Percentiles rank a stretch among this genome's conserved stretches.
These are phyloP conservation scores for Pseudopediastrum boryanum DNA, from an alignment of 139 green algal species.

Conservation along the genomic window DNA sequence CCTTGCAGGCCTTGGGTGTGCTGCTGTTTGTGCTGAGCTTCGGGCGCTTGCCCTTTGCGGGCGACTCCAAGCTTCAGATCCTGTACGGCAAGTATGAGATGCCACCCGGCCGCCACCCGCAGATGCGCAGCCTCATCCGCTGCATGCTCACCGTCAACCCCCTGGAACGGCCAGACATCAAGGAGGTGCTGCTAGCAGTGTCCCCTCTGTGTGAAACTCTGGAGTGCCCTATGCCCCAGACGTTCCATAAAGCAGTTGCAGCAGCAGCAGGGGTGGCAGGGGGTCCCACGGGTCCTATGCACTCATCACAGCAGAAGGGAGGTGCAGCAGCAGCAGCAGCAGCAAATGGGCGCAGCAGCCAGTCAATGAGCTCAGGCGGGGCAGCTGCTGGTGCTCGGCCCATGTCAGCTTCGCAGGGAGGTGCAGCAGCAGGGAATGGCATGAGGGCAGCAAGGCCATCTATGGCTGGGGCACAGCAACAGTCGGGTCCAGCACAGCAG, in stretches of 20 bases:
- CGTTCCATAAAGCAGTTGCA: not conserved
- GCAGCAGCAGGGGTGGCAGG: no score
- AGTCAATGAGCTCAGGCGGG: not conserved
- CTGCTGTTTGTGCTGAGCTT: slow-evolving; percentile 84
- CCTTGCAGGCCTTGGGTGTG: slow-evolving; percentile 76
- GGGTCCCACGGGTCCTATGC: no score
- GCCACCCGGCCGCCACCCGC: slow-evolving; percentile 34
- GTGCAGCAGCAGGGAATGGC: not conserved
- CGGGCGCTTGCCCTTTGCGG: slow-evolving; percentile 81
- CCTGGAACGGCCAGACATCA: slow-evolving; percentile 47
- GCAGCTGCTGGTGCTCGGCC: not conserved
- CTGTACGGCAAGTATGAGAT: slow-evolving; percentile 77
- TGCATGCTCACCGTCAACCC: slow-evolving; percentile 52
- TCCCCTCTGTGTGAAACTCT: slow-evolving; percentile 4
- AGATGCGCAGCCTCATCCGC: slow-evolving; percentile 43
- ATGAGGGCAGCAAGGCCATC: not conserved
- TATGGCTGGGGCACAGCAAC: not conserved
- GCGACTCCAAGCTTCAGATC: slow-evolving; percentile 81
- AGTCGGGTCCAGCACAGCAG: not conserved
- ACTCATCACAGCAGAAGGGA: not conserved
- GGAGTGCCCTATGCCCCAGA: not conserved
- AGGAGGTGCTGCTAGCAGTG: slow-evolving; percentile 30
- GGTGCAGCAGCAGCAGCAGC: slow-evolving; percentile 13
- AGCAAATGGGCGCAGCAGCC: not conserved
- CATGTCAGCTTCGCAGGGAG: not conserved